phyloP scores from a whole-genome alignment of 2,329 filamentous ascomycete genomes.

The Penicillium janthinellum region DNA sequence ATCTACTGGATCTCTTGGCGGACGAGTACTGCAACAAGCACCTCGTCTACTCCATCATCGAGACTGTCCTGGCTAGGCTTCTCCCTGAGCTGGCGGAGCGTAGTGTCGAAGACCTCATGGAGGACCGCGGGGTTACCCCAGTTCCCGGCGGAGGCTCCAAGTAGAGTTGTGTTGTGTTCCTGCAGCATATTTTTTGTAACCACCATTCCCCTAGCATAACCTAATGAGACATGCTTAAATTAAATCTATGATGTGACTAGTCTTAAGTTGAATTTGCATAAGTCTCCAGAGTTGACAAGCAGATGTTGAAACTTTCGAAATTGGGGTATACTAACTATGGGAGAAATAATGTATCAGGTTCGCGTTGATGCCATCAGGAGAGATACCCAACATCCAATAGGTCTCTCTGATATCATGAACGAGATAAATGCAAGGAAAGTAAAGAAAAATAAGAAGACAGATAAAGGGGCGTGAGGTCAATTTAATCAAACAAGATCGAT shows the following conservation, averaged over 20 bases:
- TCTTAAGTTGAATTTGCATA: not conserved
- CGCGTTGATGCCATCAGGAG: not conserved
- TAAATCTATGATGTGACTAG: conserved; percentile 2
- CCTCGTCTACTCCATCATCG: conserved; percentile 78
- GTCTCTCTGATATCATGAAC: not conserved
- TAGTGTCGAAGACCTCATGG: conserved; percentile 70
- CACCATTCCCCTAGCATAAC: not conserved
- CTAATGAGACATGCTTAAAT: conserved; percentile 15
- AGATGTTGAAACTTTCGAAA: not conserved
- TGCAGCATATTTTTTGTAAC: not conserved
- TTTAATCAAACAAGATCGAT: conserved; percentile 14
- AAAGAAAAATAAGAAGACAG: not conserved
- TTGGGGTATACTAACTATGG: not conserved
- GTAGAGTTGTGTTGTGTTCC: conserved; percentile 2
- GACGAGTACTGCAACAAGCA: conserved; percentile 93
- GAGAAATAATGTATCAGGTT: not conserved
- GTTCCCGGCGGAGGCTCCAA: conserved; percentile 18
- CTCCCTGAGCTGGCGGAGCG: conserved; percentile 81
- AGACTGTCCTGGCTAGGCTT: conserved; percentile 77
- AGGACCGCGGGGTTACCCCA: conserved; percentile 61
- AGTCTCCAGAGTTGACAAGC: not conserved
- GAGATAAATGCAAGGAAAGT: conserved; percentile 2
- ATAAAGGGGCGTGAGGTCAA: conserved; percentile 3
- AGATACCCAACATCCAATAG: not conserved
- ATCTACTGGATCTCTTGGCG: conserved; percentile 71